Evolutionary conservation across 306 rosid species (phyloP).

Genomic region (Clitoria ternatea): DNA sequence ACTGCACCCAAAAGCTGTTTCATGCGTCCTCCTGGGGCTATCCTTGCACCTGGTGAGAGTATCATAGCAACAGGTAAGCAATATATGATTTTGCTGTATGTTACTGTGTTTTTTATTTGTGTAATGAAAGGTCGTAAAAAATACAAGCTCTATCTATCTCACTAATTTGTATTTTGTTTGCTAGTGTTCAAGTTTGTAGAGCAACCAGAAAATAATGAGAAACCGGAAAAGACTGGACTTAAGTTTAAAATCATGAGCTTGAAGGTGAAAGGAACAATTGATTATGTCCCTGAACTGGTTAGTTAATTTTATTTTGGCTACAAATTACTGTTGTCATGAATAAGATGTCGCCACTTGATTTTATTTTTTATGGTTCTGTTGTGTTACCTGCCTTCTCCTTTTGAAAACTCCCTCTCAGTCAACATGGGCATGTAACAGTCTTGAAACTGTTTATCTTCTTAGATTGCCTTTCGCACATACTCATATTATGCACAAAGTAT

Average conservation of each 20-base stretch:
- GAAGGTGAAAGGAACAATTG: conserved; percentile 90
- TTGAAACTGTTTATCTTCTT: not conserved
- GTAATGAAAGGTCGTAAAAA: not conserved
- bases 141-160: not conserved
- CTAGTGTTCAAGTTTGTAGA: conserved; percentile 97
- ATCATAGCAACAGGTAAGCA: conserved; percentile 87
- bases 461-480: not conserved
- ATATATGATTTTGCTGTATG: not conserved
- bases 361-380: not conserved
- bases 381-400: not conserved
- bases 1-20: conserved; percentile 99
- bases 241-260: conserved; percentile 99
- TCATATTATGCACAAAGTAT: not conserved
- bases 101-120: conserved; percentile 1
- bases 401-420: not conserved
- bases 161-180: conserved; percentile 21
- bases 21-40: conserved; percentile 99
- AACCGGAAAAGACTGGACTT: conserved; percentile 73
- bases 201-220: conserved; percentile 89
- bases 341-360: not conserved
- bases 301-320: conserved; percentile 31
- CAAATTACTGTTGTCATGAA: not conserved
- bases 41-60: conserved; percentile 95
- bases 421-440: not conserved
- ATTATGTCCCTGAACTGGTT: conserved; percentile 95